Base-by-base conservation (phyloP, 2,329 filamentous ascomycete species). In the Balansia obtecta region DNA sequence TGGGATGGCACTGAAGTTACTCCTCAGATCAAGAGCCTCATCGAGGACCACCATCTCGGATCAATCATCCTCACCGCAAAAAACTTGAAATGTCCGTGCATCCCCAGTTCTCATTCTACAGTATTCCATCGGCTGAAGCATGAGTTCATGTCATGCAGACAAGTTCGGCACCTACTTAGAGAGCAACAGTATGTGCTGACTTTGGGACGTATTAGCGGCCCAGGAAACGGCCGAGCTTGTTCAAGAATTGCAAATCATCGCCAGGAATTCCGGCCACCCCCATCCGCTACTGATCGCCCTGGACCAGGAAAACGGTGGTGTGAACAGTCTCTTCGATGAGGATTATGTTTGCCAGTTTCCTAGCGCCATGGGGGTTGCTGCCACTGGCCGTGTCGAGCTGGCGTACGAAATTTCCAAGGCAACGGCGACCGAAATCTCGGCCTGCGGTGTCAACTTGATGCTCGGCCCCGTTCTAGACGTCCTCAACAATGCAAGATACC, bases 251-350 rank as follows among this genome's bases (percentile, higher is more conserved):
- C 93, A 98, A 68, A 89, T 83, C 46, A 91, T 95, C 62, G 93
- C 93, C 38, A 86, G 88, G 62, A 79, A 94, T 67, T 85, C 91
- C 53, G 91, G 91, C 18, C 91, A 97, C 66, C 85, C 86, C 3
- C 84, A 91, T 2, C 93, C 93, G 2, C 71, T 98, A 16, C 74
- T 94, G 50, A 96, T 98, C 59, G 90, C 86, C 39, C 73, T 97
- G 38, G 93, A 97, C 63, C 93, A 98, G 65, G 93, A 98, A 66
- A 97, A 98, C 80, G 93, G 93, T 56, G 90, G 91, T 3, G 91
- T 96, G 65, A 97, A 96, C 71, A 95, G 88, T 68, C 77, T 97
- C 2, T 96, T 94, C 61, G 91, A 97, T 65, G 89, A 95, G 59
- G 88, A 93, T 61, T 93, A 90, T 64, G 91, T 97, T 58, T 89